Percentiles rank a stretch among this genome's conserved stretches.
Evolutionary conservation across 2,329 filamentous ascomycete genomes (phyloP).

Genomic region (Nannizzia gypsea): DNA sequence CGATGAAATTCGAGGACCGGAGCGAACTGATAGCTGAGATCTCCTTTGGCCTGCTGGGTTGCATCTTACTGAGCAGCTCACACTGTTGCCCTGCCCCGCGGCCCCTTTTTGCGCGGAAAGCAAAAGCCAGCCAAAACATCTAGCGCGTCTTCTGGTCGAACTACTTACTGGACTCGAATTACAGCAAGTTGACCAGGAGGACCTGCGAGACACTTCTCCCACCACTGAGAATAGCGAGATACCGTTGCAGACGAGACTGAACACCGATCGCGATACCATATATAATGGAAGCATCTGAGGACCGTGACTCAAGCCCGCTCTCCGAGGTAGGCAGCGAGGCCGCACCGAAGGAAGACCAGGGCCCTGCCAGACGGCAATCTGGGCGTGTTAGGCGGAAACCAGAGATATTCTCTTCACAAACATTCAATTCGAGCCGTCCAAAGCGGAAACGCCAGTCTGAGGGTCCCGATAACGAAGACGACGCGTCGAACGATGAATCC

Average conservation of each 20-base stretch:
- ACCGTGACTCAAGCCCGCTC: conserved; percentile 15
- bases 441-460: conserved; percentile 42
- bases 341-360: conserved; percentile 20
- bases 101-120: background rate
- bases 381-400: conserved; percentile 33
- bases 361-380: conserved; percentile 29
- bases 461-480: conserved; percentile 26
- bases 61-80: background rate
- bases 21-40: background rate
- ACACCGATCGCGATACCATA: background rate
- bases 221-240: background rate
- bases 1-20: background rate
- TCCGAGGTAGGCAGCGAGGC: conserved; percentile 10
- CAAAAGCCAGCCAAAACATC: background rate
- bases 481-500: conserved; percentile 21
- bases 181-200: background rate
- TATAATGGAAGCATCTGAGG: conserved; percentile 11
- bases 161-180: too few species aligned
- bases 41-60: background rate
- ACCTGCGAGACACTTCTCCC: background rate
- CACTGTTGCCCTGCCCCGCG: background rate
- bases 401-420: conserved; percentile 28
- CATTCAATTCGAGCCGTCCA: conserved; percentile 18
- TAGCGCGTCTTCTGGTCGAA: background rate
- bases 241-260: background rate